Base-by-base conservation (phyloP, 805 yeast genomes). In the Candida ascalaphidarum region DNA sequence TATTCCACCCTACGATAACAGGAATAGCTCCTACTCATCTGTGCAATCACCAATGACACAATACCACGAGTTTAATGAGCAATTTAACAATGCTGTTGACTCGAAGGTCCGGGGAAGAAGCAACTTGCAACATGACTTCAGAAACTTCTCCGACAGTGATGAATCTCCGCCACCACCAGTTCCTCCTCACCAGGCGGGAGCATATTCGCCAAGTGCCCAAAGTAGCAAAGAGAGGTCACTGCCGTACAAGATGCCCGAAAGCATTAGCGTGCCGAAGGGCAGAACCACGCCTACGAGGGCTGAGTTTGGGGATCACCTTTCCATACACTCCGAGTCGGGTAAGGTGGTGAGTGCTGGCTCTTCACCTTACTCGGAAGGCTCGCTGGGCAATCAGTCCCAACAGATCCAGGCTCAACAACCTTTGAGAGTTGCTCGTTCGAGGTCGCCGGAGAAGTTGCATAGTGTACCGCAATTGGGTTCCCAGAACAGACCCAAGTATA, bases 21-120 rank as follows among this genome's bases (percentile, higher is more conserved):
- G 64, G 21, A 53, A 54, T 36, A 46, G 52, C 20, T 50, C 59
- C 27, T 44, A 52, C 34, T 53, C 66, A 2, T 56, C 65, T 3
- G 64, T 60, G 21, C 59, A 56, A 30, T 54, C 63, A 4, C 68
- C 69, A 6, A 51, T 49, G 51, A 58, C 68, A 2, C 69, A 62
- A 35, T 61, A 58, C 34, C 40, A 53, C 28, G 66, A 62, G 39
- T 58, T 62, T 41, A 59, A 52, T 36, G 48, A 53, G 30, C 65
- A 60, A 31, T 58, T 59, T 38, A 41, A 45, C n/a, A 39, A 50
- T 22, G 36, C 43, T 6, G 48, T 50, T 17, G 46, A 43, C 15
- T 32, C 30, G 14, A 17, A 17, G n/a, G n/a, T n/a, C n/a, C n/a
- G n/a, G n/a, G n/a, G n/a, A n/a, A n/a, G n/a, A n/a, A n/a, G n/a